Conservation (phyloP, 805 yeast species). For the Wickerhamiella qilinensis region DNA sequence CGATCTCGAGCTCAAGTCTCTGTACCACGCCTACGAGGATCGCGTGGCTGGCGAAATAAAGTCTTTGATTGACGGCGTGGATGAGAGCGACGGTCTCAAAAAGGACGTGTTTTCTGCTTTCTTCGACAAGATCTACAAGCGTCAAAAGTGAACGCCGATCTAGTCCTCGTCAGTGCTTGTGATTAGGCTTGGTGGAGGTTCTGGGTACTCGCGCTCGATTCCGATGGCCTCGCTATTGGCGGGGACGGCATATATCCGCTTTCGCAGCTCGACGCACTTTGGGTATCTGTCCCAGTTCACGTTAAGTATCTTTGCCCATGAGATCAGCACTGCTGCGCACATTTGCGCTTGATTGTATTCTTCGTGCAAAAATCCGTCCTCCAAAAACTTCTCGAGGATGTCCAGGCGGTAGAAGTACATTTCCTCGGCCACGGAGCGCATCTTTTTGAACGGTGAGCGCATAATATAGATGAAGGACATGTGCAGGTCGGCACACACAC, state of each 20-base stretch:
- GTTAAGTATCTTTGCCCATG: neutral
- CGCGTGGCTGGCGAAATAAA: constrained; percentile 46
- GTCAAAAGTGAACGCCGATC: constrained; percentile 58
- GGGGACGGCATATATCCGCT: neutral
- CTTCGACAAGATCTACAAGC: constrained; percentile 82
- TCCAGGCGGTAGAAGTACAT: no score
- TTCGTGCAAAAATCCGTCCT: no score
- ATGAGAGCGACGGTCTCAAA: constrained; percentile 89
- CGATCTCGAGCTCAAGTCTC: constrained; percentile 53
- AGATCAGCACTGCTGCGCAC: neutral
- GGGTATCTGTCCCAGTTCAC: neutral
- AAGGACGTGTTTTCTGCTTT: constrained; percentile 70
- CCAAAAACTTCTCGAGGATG: no score
- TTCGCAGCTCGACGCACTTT: neutral
- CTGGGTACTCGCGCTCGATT: no score
- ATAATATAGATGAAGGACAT: no score
- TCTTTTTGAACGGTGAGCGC: no score
- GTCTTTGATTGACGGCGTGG: constrained; percentile 49
- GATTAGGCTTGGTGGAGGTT: no score
- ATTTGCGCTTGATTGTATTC: neutral
- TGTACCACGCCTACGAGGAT: constrained; percentile 76
- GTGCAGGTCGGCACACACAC: no score
- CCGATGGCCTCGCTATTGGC: neutral
- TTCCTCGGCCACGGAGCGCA: no score
- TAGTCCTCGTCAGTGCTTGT: no score